A percentile compares a stretch with the other conserved stretches of the same genome.
Evolutionary conservation across 202 grass and related monocot genomes (phyloP).

Genomic region (Digitaria exilis): DNA sequence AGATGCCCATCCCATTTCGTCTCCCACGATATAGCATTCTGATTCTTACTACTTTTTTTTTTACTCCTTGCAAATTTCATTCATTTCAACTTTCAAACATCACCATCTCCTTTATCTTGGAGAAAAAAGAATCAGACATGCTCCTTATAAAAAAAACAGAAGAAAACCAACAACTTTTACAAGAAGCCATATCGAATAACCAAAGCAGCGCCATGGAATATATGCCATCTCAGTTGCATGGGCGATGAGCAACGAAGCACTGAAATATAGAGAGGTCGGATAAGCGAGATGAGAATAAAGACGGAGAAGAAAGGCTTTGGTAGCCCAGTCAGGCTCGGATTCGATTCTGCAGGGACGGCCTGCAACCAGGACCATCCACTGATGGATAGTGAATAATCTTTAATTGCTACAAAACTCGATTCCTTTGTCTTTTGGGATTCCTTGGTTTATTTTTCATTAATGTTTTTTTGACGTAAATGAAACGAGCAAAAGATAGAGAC

Average conservation of each 20-base stretch:
- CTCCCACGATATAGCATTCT: neutral
- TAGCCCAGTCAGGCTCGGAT: neutral
- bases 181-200: neutral
- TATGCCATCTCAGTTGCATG: neutral
- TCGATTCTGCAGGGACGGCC: slow-evolving; percentile 27
- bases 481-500: neutral
- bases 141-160: no score
- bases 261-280: neutral
- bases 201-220: neutral
- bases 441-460: neutral
- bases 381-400: neutral
- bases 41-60: neutral
- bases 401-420: neutral
- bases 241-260: neutral
- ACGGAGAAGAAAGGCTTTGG: neutral
- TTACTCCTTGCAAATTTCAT: neutral
- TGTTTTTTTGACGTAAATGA: neutral
- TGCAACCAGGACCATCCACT: slow-evolving; percentile 11
- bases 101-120: neutral
- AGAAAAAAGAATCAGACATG: neutral
- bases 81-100: neutral
- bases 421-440: neutral
- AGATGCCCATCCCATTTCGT: slow-evolving; percentile 3
- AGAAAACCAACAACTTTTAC: neutral
- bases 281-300: neutral